phyloP scores from a whole-genome alignment of 73 alveolate genomes.

The Tetrahymena thermophila region DNA sequence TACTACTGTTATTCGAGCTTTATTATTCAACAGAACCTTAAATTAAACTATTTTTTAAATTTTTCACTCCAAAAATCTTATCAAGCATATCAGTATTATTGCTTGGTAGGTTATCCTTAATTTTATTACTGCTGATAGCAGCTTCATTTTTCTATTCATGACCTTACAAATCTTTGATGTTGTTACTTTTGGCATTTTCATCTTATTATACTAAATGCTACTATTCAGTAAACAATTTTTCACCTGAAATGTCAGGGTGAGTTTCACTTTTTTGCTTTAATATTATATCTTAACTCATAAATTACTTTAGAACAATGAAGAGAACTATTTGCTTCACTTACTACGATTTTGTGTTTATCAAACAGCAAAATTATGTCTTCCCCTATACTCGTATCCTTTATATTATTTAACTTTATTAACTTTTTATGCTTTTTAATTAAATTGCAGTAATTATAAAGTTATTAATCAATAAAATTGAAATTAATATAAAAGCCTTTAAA shows the following conservation, averaged over 20 bases:
- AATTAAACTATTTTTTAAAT: background rate
- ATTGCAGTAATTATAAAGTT: background rate
- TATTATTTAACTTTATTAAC: background rate
- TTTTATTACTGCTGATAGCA: background rate
- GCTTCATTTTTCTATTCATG: background rate
- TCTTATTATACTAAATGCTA: background rate
- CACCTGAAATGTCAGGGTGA: background rate
- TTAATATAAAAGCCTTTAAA: background rate
- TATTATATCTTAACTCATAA: background rate
- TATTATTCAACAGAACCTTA: background rate
- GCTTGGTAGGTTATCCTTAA: background rate
- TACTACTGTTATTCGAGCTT: conserved; percentile 1
- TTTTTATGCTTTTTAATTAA: background rate
- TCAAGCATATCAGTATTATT: background rate
- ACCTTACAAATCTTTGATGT: background rate
- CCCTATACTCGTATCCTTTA: background rate
- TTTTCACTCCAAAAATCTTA: background rate
- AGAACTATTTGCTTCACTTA: background rate
- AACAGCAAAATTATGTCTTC: background rate
- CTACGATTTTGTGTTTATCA: background rate
- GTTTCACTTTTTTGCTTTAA: background rate
- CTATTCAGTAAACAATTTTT: background rate
- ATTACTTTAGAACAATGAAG: background rate
- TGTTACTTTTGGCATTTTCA: no score
- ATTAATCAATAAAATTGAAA: background rate